Base-by-base conservation (phyloP, 78 protist species). In the Protostelium mycophagum region DNA sequence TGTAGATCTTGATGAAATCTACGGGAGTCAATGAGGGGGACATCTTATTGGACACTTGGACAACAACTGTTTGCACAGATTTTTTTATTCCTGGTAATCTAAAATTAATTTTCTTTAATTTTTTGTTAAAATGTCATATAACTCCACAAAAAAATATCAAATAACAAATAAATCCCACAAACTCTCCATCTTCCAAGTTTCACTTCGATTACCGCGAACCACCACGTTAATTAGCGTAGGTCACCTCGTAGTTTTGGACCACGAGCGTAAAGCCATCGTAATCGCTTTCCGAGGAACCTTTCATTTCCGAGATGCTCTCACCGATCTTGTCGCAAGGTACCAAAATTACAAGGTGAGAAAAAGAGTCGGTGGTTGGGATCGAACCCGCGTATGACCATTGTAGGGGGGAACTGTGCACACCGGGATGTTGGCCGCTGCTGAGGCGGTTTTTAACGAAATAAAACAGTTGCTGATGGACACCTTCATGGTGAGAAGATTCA, bases 251-350 rank as follows among this genome's bases (percentile, higher is more conserved):
- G 85, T 87, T 0, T n/a, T 84, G 34, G 94, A 92, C 37, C 94
- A 89, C n/a, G 39, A 73, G 28, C 84, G 84, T 1, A 36, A 84
- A 37, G 85, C 94, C 0, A 87, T 92, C 1, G 87, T 92, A 0
- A 34, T 92, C 25, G 86, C 94, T 25, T 90, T 92, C 38, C 88
- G 94, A 35, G 94, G 94, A 29, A 92, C 94, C 31, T 92, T 92
- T 63, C 63, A 90, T 37, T 90, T 91, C 35, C 34, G 94, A 28
- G 94, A 92, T 83, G 86, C 90, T 0, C 83, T 92, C 10, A 92
- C 94, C 0, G 94, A 92, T 86, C 85, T 92, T 34, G 94, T 92
- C 0, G 94, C 94, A 0, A 87, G 89, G 25, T 83, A 92, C 63
- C 37, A 51, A 51, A 51, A 51, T 5, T 51, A 51, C 73, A 51